Base-by-base conservation (phyloP, 1,284 basidiomycete genomes). In the Microstroma glucosiphilum region DNA sequence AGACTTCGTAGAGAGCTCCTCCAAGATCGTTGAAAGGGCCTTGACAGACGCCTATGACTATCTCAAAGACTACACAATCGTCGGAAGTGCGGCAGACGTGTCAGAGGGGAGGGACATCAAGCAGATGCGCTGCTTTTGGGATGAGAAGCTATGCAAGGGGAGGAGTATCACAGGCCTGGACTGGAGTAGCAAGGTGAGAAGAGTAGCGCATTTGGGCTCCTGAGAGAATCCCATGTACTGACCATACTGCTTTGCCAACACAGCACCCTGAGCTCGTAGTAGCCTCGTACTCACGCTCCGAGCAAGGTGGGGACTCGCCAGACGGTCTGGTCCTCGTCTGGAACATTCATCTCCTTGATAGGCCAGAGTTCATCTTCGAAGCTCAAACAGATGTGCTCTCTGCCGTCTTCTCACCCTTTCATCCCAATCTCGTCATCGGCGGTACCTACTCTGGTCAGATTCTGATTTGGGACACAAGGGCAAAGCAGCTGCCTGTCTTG, bases 361-460 rank as follows among this genome's bases (percentile, higher is more conserved):
- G 94, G 68, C 94, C 96, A 19, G 96, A 99, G 79, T 98, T 96
- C 71, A 85, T 96, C 57, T 97, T 99, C 81, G 92, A 97, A 79
- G 92, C 96, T 1, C 81, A 94, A 90, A 96, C 93, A 40, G 96
- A 98, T 76, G 92, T 98, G 15, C 85, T 98, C 13, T 94, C 92
- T 1, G 91, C 96, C 3, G 88, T 89, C 15, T 97, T 98, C 79
- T 96, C 93, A 0, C 93, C 96, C 0, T 98, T 96, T 81, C 93
- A 98, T 79, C 90, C 96, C 0, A 97, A 96, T 70, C 86, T 98
- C 8, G 86, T 98, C 49, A 94, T 97, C 69, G 96, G 96, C 58
- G 96, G 96, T 12, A 96, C 93, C 12, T 97, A 98, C 79, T 94
- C 92, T 30, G 96, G 96, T 8, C 96, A 99, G 82, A 94, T 99